A percentile compares a stretch with the other conserved stretches of the same genome.
These are phyloP conservation scores for Microsporum canis DNA, from an alignment of 2,329 filamentous ascomycete species.

Conservation along the genomic window DNA sequence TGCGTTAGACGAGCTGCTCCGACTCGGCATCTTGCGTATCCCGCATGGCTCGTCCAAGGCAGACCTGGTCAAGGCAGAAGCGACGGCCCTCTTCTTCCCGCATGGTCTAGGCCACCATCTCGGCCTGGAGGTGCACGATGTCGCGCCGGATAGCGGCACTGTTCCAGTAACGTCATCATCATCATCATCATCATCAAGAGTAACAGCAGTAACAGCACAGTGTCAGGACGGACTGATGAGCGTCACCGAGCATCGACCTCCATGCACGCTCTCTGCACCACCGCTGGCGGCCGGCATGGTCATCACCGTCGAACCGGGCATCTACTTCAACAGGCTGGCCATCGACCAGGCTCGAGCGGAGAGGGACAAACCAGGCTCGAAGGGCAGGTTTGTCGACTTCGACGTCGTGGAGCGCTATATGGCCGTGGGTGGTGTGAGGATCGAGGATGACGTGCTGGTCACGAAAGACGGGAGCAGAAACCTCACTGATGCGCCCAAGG, in stretches of 20 bases:
- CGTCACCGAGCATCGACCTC: slow-evolving; percentile 13
- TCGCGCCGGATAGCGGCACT: slow-evolving; percentile 27
- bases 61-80: slow-evolving; percentile 27
- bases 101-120: slow-evolving; percentile 50
- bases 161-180: slow-evolving; percentile 38
- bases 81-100: slow-evolving; percentile 32
- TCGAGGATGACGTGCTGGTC: slow-evolving; percentile 54
- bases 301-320: slow-evolving; percentile 46
- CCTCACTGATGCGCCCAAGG: slow-evolving; percentile 60
- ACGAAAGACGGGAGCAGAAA: slow-evolving; percentile 60
- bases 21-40: slow-evolving; percentile 58
- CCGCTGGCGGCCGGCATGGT: slow-evolving; percentile 43
- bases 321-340: slow-evolving; percentile 34
- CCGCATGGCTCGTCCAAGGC: slow-evolving; percentile 45
- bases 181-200: too few species aligned
- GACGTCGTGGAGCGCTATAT: slow-evolving; percentile 30
- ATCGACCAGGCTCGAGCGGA: slow-evolving; percentile 22
- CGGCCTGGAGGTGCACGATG: slow-evolving; percentile 36
- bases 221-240: slow-evolving; percentile 42
- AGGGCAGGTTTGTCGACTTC: slow-evolving; percentile 31
- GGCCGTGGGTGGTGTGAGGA: slow-evolving; percentile 34
- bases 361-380: slow-evolving; percentile 17
- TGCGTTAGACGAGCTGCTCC: slow-evolving; percentile 66
- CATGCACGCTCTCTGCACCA: slow-evolving; percentile 26
- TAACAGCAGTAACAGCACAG: slow-evolving; percentile 32